Evolutionary conservation across 805 yeast genomes (phyloP).

Genomic region (Saccharomycopsis fermentans): DNA sequence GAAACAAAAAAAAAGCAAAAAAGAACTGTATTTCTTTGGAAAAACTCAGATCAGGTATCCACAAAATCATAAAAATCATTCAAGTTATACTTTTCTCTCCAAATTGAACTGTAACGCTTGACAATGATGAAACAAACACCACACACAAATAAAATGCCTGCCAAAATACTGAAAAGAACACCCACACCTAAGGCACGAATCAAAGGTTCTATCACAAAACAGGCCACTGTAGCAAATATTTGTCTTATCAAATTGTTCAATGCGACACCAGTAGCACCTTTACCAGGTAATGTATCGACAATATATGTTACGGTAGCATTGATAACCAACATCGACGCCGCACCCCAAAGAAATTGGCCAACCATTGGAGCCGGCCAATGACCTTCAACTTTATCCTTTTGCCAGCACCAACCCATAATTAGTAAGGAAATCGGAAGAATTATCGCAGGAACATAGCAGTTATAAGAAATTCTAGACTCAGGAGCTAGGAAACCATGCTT

Average conservation of each 20-base stretch:
- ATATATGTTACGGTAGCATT: constrained; percentile 74
- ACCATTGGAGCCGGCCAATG: constrained; percentile 75
- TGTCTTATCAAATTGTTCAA: constrained; percentile 67
- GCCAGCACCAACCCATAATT: constrained; percentile 76
- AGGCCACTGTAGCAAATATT: constrained; percentile 63
- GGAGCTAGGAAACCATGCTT: constrained; percentile 63
- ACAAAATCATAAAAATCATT: constrained; percentile 45
- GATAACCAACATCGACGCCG: constrained; percentile 74
- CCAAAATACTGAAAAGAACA: constrained; percentile 54
- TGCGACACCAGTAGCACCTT: constrained; percentile 85
- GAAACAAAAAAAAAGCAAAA: not conserved
- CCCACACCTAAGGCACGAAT: constrained; percentile 61
- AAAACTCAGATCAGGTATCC: not conserved
- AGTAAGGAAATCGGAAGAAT: constrained; percentile 55
- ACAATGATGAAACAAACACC: constrained; percentile 35
- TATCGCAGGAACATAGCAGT: constrained; percentile 54
- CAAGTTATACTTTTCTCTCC: constrained; percentile 55
- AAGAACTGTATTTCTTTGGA: not conserved
- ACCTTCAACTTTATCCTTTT: constrained; percentile 32
- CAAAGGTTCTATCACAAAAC: constrained; percentile 67
- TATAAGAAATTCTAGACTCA: constrained; percentile 70
- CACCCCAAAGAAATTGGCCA: constrained; percentile 76
- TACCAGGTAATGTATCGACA: constrained; percentile 77
- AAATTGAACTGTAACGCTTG: constrained; percentile 46
- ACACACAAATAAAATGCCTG: constrained; percentile 42